Base-by-base conservation (phyloP, 2,329 filamentous ascomycete species). In the Meredithiella fracta region DNA sequence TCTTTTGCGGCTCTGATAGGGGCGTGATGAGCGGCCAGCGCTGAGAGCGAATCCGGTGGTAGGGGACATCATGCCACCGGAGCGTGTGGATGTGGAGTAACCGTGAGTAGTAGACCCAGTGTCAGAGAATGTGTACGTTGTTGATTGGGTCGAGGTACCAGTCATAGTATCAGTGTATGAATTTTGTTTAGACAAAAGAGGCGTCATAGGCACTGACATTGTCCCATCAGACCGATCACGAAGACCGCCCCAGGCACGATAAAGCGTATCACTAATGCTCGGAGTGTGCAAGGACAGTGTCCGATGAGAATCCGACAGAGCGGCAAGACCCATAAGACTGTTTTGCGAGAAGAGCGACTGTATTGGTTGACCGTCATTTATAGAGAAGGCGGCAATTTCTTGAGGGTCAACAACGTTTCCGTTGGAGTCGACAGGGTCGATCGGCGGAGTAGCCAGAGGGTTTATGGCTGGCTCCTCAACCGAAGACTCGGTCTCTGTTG, bases 321-420 rank as follows among this genome's bases (percentile, higher is more conserved):
- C 80, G 23, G 85, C 87, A 11, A 98, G 73, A 53, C 86, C 83
- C 23, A 94, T 70, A 38, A 97, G 73, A 63, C 95, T 97, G 75
- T 94, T 95, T 65, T 95, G 88, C 0, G 91, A 97, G 67, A 98
- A 97, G 4, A 94, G 77, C 0, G 88, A 89, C 66, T 94, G 88
- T 20, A 85, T 80, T 65, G 95, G 90, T 5, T 84, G 76, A 3
- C 84, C 81, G 8, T 83, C 80, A 61, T 96, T 87, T 7, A 95
- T 73, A 0, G 85, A 84, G 54, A 95, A 71, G 2, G 83, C 81
- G 0, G 86, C 85, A 55, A 91, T 82, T 60, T 88, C 80, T 53
- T 79, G 80, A 8, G 84, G 76, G 63, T 90, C 86, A 53, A 94
- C 68, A 1, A 84, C 75, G 63, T 89, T 87, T 52, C 87, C 88